Base-by-base conservation (phyloP, 192 early-diverging fungal species). In the Paraglomus occultum region DNA sequence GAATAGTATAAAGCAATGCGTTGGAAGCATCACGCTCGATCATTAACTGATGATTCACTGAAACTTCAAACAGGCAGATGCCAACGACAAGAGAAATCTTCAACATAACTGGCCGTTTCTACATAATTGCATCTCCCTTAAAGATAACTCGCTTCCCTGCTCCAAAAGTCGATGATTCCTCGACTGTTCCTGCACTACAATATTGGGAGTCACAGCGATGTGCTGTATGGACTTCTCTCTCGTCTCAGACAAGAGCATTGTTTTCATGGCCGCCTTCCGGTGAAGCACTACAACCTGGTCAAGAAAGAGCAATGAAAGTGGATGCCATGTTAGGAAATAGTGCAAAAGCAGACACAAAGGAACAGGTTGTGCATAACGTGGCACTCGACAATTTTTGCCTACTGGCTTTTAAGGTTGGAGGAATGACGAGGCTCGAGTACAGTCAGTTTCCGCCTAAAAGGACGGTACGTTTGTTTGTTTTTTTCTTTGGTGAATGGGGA, bases 371-470 rank as follows among this genome's bases (percentile, higher is more conserved):
- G 51, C 87, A 91, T 74, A 88, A 88, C 63, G 77, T 81, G 66
- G 91, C 91, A 1, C 70, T 90, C 60, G 91, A 92, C 61, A 90
- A 91, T 69, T 91, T 89, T 72, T 87, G 87, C 67, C 64, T 92
- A 40, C 62, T 92, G 60, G 79, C 89, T 3, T 90, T 89, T 61
- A 89, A 89, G 60, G 80, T 84, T 3, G 71, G 69, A 50, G 81
- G 81, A 43, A 88, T 92, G 11, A 84, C 87, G 8, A 84, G 89
- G 59, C 78, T 80, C 61, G 78, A 86, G 42, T 79, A 82, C 53
- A 68, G 68, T 23, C 50, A 49, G 20, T 80, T 83, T 71, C 84
- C 84, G 64, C 77, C 81, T 5, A 79, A 79, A 70, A 73, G 83
- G 74, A 75, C 65, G 15, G 84, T 86, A 80, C 79, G 76, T 43